Evolutionary conservation across 805 yeast species (phyloP).

Genomic region (Candida pini): DNA sequence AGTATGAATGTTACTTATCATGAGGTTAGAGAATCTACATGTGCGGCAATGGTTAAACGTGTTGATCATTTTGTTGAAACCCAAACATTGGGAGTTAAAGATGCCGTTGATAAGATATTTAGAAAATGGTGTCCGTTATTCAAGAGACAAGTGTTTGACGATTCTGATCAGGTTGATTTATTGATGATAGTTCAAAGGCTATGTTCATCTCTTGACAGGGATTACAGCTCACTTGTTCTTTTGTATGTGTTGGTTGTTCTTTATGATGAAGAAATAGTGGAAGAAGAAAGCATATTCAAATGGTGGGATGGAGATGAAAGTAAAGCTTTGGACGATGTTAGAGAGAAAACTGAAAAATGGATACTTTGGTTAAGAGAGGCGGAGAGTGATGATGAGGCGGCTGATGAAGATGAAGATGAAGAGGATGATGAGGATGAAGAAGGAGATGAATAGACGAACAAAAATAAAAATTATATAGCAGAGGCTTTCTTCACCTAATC

Average conservation of each 20-base stretch:
- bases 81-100: slow-evolving; percentile 68
- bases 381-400: slow-evolving; percentile 26
- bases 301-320: slow-evolving; percentile 73
- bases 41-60: slow-evolving; percentile 63
- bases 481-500: too few relatives aligned
- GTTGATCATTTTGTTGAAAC: slow-evolving; percentile 72
- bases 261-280: slow-evolving; percentile 77
- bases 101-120: slow-evolving; percentile 72
- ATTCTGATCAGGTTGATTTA: slow-evolving; percentile 72
- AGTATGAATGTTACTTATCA: slow-evolving; percentile 94
- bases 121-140: slow-evolving; percentile 78
- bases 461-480: too few relatives aligned
- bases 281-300: slow-evolving; percentile 68
- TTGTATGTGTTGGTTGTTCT: slow-evolving; percentile 50
- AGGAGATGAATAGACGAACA: too few relatives aligned
- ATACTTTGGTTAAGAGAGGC: slow-evolving; percentile 86
- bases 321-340: slow-evolving; percentile 35
- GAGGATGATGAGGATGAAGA: too few relatives aligned
- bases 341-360: slow-evolving; percentile 62
- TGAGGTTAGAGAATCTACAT: slow-evolving; percentile 82
- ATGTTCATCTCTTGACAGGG: slow-evolving; percentile 36
- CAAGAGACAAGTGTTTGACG: slow-evolving; percentile 78
- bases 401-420: slow-evolving; percentile 2
- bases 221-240: slow-evolving; percentile 45
- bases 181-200: slow-evolving; percentile 45